Base-by-base conservation (phyloP, 2,329 filamentous ascomycete species). In the Microdochium bolleyi region DNA sequence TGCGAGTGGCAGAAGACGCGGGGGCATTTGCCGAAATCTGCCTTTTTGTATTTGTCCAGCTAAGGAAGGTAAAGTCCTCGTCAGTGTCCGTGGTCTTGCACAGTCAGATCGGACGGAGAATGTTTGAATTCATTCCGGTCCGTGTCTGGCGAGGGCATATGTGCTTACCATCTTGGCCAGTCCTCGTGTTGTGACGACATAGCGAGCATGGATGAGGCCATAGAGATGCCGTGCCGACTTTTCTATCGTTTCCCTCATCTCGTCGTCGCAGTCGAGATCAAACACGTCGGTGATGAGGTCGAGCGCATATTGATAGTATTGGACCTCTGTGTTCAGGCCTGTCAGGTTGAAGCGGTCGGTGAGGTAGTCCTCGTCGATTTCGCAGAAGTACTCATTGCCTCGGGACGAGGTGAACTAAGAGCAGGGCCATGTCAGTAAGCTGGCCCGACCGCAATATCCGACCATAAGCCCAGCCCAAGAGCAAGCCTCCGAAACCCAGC, bases 21-120 rank as follows among this genome's bases (percentile, higher is more conserved):
- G 5, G 94, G 94, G 67, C 94, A 99, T 76, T 96, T 97, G 60
- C 94, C 94, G 67, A 99, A 99, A 68, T 97, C 92, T 61, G 85
- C 88, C 68, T 96, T 96, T 67, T 99, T 99, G 73, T 96, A 99
- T 71, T 99, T 99, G 61, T 99, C 94, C 56, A 97, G 87, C 92
- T 97, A n/a, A n/a, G 64, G 34, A 52, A 30, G 4, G 34, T 48
- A 8, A 14, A n/a, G 13, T 53, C 50, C 14, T 10, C 10, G 22
- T 52, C 37, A n/a, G 21, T 53, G 22, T 25, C 37, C 24, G 10
- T 27, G 24, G 48, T 49, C 16, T 49, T 8, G 34, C 41, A 16
- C 4, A 30, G 11, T 30, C 53, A 51, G 16, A 52, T 57, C 41
- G 58, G 52, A 32, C n/a, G n/a, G 37, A 13, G 24, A 24, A 50